Evolutionary conservation across 495 filamentous ascomycete genomes (phyloP).

Genomic region (Polyplosphaeria fusca): DNA sequence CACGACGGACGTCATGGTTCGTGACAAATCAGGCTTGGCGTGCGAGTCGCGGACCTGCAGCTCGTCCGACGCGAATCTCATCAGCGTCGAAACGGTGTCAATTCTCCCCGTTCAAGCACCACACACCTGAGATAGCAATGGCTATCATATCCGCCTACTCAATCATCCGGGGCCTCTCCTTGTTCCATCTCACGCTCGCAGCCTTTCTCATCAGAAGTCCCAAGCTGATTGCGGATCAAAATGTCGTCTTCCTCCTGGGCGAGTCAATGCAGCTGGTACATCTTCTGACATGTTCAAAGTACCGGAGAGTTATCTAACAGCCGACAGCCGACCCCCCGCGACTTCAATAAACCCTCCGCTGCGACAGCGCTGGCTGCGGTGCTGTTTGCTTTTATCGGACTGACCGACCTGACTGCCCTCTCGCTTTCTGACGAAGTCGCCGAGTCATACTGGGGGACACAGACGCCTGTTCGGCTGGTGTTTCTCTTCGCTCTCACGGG

Average conservation of each 20-base stretch:
- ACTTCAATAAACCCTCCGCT: conserved; percentile 60
- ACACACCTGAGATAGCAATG: too few species aligned
- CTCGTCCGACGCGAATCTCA: too few species aligned
- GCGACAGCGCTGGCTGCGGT: conserved; percentile 69
- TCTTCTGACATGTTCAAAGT: background rate
- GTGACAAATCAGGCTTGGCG: too few species aligned
- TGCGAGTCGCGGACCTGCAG: too few species aligned
- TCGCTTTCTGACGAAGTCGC: conserved; percentile 68
- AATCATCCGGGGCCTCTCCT: conserved; percentile 71
- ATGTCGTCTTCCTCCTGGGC: conserved; percentile 77
- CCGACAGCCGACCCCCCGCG: conserved; percentile 45
- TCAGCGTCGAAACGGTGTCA: too few species aligned
- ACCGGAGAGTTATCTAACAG: background rate
- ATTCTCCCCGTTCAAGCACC: too few species aligned
- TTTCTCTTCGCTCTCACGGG: conserved; percentile 64
- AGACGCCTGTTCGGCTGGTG: conserved; percentile 57
- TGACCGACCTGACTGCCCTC: conserved; percentile 71
- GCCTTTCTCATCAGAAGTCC: conserved; percentile 79
- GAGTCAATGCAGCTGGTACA: conserved; percentile 75
- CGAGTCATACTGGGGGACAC: conserved; percentile 63
- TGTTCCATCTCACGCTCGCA: conserved; percentile 77
- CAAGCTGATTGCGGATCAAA: conserved; percentile 66
- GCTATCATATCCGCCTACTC: conserved; percentile 71
- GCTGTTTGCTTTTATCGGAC: conserved; percentile 61
- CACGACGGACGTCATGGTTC: too few species aligned